A percentile compares a stretch with the other conserved stretches of the same genome.
phyloP scores from a whole-genome alignment of 139 green algal genomes.

The Micractinium conductrix region DNA sequence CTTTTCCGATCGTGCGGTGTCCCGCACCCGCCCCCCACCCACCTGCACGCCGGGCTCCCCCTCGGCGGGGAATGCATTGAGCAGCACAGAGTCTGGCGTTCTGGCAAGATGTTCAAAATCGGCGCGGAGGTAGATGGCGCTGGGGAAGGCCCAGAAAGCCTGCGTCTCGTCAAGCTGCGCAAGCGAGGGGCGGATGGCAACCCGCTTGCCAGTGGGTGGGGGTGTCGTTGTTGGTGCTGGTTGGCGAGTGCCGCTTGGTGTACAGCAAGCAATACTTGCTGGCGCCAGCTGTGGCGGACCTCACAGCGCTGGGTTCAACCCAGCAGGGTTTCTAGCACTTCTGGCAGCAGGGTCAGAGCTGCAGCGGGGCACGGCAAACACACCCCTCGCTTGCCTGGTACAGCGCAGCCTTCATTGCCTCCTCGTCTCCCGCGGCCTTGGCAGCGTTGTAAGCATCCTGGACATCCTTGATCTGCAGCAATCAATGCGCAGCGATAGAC shows the following conservation, averaged over 20 bases:
- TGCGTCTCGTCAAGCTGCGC: conserved; percentile 59
- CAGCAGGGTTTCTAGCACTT: no score
- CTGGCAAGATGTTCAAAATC: conserved; percentile 41
- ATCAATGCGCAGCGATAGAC: neutral
- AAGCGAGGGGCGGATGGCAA: no score
- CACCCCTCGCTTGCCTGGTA: neutral
- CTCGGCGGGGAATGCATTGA: conserved; percentile 43
- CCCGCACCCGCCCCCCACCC: neutral
- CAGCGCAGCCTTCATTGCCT: conserved; percentile 26
- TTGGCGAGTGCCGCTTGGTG: no score
- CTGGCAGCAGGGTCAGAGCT: no score
- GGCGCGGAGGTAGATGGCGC: no score
- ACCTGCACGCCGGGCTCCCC: conserved; percentile 40
- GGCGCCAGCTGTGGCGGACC: no score
- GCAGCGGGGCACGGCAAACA: no score
- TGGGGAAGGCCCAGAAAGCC: conserved; percentile 29
- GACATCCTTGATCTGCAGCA: conserved; percentile 40
- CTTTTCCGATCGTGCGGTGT: no score
- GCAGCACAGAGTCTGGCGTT: conserved; percentile 34
- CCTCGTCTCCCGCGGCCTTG: conserved; percentile 13
- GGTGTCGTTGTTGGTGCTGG: no score
- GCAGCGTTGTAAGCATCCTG: conserved; percentile 46
- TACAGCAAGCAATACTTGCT: no score
- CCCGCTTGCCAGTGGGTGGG: no score
- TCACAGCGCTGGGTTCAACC: no score